phyloP scores from a whole-genome alignment of 495 filamentous ascomycete genomes.

The Eremomyces bilateralis region DNA sequence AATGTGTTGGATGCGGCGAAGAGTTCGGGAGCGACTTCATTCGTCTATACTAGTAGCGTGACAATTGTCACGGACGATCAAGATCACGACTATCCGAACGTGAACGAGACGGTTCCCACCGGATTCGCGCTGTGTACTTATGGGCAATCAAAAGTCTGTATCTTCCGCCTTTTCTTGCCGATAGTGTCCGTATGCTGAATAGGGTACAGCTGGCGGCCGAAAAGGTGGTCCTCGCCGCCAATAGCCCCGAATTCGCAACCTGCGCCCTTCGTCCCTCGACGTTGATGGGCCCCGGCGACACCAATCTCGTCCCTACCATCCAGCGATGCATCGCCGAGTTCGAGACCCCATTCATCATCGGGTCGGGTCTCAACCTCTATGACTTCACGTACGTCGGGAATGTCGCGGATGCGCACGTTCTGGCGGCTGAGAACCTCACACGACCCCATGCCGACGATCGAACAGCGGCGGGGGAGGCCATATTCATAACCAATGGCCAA shows the following conservation, averaged over 20 bases:
- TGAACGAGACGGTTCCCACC: slow-evolving; percentile 27
- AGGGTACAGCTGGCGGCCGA: slow-evolving; percentile 28
- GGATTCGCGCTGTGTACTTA: slow-evolving; percentile 33
- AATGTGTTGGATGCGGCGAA: slow-evolving; percentile 20
- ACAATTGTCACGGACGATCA: slow-evolving; percentile 34
- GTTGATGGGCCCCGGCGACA: slow-evolving; percentile 35
- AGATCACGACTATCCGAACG: slow-evolving; percentile 27
- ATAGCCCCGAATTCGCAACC: slow-evolving; percentile 23
- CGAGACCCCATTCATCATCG: slow-evolving; percentile 35
- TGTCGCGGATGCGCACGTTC: slow-evolving; percentile 37
- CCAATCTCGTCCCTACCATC: slow-evolving; percentile 28
- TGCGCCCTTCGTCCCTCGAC: slow-evolving; percentile 36
- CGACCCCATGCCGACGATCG: slow-evolving; percentile 25
- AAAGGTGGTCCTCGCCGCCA: slow-evolving; percentile 29
- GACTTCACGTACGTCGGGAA: slow-evolving; percentile 42
- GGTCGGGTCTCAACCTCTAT: slow-evolving; percentile 33
- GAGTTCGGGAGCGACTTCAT: slow-evolving; percentile 16
- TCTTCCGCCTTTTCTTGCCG: neutral
- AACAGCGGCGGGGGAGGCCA: slow-evolving; percentile 36
- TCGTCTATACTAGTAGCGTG: slow-evolving; percentile 30
- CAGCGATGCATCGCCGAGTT: slow-evolving; percentile 32
- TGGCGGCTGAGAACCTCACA: slow-evolving; percentile 38
- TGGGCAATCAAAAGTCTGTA: slow-evolving; percentile 32
- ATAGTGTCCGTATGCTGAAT: neutral
- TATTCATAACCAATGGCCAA: slow-evolving; percentile 44